Percentiles rank a stretch among this genome's conserved stretches.
Conservation (phyloP, 345 rosid species). For the Eucalyptus erythrocorys region DNA sequence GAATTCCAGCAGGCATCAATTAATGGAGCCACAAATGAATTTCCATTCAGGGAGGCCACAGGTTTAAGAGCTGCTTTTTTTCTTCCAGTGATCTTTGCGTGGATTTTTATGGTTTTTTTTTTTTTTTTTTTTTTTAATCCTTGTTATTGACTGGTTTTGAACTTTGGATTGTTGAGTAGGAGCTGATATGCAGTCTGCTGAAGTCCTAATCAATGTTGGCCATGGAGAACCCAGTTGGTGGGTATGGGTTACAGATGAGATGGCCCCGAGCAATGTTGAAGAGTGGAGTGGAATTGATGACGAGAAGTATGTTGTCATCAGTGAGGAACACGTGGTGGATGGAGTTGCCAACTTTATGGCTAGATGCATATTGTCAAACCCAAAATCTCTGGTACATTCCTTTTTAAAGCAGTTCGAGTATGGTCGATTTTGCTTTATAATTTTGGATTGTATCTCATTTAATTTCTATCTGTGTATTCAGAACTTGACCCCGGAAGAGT, state of each 20-base stretch:
- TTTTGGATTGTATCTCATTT: neutral
- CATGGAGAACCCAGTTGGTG: constrained; percentile 90
- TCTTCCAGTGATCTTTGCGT: neutral
- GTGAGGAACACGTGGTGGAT: constrained; percentile 79
- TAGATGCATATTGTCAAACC: constrained; percentile 70
- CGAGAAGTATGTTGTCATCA: constrained; percentile 59
- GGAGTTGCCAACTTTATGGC: constrained; percentile 95
- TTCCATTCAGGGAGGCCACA: constrained; percentile 83
- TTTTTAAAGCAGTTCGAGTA: neutral
- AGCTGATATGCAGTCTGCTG: constrained; percentile 56
- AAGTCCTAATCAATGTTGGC: constrained; percentile 53
- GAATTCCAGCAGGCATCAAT: constrained; percentile 28
- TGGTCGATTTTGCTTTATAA: neutral
- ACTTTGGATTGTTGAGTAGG: constrained; percentile 12
- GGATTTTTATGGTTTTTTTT: neutral
- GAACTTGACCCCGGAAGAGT: constrained; percentile 67
- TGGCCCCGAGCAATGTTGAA: constrained; percentile 65
- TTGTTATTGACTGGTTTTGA: neutral
- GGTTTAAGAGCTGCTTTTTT: constrained; percentile 18
- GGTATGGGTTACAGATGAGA: constrained; percentile 93
- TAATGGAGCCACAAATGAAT: constrained; percentile 35
- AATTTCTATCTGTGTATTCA: constrained; percentile 23
- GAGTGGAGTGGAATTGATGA: constrained; percentile 74
- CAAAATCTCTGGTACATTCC: constrained; percentile 53
- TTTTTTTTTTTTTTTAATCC: neutral